Conservation (phyloP, 1,284 basidiomycete genomes). For the Phaffia rhodozyma region DNA sequence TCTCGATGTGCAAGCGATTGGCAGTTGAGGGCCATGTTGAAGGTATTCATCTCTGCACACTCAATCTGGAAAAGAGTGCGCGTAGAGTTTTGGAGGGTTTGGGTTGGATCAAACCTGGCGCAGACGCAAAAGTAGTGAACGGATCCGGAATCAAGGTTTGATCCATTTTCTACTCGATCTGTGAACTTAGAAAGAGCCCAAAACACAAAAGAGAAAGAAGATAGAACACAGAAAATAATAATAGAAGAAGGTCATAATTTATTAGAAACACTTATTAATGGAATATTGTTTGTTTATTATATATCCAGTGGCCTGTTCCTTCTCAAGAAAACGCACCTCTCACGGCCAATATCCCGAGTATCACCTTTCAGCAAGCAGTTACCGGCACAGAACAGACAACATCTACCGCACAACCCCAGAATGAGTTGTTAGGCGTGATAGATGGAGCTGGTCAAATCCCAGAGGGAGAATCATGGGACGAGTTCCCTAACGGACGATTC, state of each 20-base stretch:
- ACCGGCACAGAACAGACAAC: no score
- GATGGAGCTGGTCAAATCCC: slow-evolving; percentile 25
- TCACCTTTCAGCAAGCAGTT: no score
- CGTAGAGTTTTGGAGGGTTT: slow-evolving; percentile 72
- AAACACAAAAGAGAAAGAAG: background rate
- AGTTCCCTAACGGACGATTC: slow-evolving; percentile 97
- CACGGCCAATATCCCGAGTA: no score
- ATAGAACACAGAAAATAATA: background rate
- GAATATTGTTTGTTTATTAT: no score
- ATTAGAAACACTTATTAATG: no score
- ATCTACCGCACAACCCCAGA: background rate
- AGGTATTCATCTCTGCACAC: slow-evolving; percentile 89
- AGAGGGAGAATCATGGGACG: slow-evolving; percentile 62
- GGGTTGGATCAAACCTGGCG: slow-evolving; percentile 43
- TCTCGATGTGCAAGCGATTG: slow-evolving; percentile 52
- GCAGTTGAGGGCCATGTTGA: slow-evolving; percentile 48
- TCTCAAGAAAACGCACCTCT: no score
- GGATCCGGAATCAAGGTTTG: background rate
- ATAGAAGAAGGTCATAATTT: no score
- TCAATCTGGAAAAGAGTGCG: slow-evolving; percentile 95
- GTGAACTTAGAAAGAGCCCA: background rate
- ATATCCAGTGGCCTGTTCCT: no score
- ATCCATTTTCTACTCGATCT: background rate
- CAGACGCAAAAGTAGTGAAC: background rate
- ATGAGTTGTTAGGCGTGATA: background rate